Conservation (phyloP, 2,329 filamentous ascomycete genomes). For the Paramyrothecium sp. region DNA sequence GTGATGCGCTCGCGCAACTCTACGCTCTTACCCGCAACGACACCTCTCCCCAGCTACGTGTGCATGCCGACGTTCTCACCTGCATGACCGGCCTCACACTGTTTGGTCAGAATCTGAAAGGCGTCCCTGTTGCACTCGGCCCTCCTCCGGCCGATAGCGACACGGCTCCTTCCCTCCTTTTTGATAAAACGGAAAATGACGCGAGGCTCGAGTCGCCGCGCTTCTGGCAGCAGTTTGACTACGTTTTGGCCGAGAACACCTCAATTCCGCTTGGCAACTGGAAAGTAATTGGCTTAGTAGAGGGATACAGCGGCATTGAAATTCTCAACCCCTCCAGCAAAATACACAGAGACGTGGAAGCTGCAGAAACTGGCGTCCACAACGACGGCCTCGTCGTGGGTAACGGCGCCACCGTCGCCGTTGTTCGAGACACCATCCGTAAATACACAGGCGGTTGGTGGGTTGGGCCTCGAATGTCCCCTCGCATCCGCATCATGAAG, state of each 20-base stretch:
- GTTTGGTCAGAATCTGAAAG: slow-evolving; percentile 52
- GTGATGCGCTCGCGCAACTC: slow-evolving; percentile 66
- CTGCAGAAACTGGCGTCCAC: slow-evolving; percentile 4
- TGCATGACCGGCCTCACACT: slow-evolving; percentile 72
- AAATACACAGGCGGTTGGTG: slow-evolving; percentile 59
- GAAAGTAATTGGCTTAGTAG: slow-evolving; percentile 55
- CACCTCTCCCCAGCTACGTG: slow-evolving; percentile 27
- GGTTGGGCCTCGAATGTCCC: slow-evolving; percentile 61
- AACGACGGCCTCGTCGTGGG: slow-evolving; percentile 37
- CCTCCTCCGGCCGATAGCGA: slow-evolving; percentile 12
- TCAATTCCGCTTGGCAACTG: slow-evolving; percentile 47
- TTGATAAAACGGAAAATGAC: slow-evolving; percentile 64
- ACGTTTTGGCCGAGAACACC: slow-evolving; percentile 56
- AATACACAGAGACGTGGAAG: neutral
- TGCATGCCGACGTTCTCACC: slow-evolving; percentile 64
- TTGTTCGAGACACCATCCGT: slow-evolving; percentile 40
- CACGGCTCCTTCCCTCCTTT: slow-evolving; percentile 30
- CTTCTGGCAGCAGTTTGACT: slow-evolving; percentile 67
- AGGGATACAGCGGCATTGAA: slow-evolving; percentile 59
- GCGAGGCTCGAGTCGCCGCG: slow-evolving; percentile 38
- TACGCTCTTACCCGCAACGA: slow-evolving; percentile 29
- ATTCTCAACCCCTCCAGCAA: slow-evolving; percentile 44
- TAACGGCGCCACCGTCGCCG: slow-evolving; percentile 37
- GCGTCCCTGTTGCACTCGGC: slow-evolving; percentile 31
- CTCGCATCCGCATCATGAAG: slow-evolving; percentile 50